A percentile compares a stretch with the other conserved stretches of the same genome.
phyloP scores from a whole-genome alignment of 2,329 filamentous ascomycete genomes.

The Tolypocladium sp. region DNA sequence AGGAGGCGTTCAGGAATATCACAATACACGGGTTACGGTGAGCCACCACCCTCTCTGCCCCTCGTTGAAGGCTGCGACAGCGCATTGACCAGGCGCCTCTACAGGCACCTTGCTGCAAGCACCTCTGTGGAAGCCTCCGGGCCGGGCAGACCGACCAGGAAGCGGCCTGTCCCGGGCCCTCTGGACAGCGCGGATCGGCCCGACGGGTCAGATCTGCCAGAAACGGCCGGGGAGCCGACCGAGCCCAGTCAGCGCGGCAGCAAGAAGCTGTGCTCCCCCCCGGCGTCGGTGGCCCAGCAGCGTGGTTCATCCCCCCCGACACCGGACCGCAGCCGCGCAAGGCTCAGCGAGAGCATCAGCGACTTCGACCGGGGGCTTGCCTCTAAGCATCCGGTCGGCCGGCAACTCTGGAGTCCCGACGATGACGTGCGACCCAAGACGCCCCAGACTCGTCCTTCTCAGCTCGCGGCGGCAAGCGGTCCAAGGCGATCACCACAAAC shows the following conservation, averaged over 20 bases:
- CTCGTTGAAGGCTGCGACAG: not conserved
- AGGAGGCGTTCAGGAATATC: conserved; percentile 13
- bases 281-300: conserved; percentile 10
- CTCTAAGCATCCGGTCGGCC: conserved; percentile 10
- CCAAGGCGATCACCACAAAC: conserved; percentile 3
- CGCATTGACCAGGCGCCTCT: not conserved
- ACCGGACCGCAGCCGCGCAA: conserved; percentile 8
- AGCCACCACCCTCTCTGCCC: not conserved
- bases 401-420: conserved; percentile 19
- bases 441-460: conserved; percentile 1
- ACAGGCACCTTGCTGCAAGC: not conserved
- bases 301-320: conserved; percentile 10
- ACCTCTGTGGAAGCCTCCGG: not conserved
- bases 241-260: conserved; percentile 9
- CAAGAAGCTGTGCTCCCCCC: conserved; percentile 19
- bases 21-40: conserved; percentile 7
- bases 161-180: conserved; percentile 5
- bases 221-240: not conserved
- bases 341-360: conserved; percentile 3
- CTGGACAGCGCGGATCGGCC: not conserved
- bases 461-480: not conserved
- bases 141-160: conserved; percentile 1
- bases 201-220: conserved; percentile 3
- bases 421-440: conserved; percentile 10
- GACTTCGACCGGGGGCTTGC: conserved; percentile 14